Evolutionary conservation across 345 rosid species (phyloP).

Genomic region (Physaria fendleri): DNA sequence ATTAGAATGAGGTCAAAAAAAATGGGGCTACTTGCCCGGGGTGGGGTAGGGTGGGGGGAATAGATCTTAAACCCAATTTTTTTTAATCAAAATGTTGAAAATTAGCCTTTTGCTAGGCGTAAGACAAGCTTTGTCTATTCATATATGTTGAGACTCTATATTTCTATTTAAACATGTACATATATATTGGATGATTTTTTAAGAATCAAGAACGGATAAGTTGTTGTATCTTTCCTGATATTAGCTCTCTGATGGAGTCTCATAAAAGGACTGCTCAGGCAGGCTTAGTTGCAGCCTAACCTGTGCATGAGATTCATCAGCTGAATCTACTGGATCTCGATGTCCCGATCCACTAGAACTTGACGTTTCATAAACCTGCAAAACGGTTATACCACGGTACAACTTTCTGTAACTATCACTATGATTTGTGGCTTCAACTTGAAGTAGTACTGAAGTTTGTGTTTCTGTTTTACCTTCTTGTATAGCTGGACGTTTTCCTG

Average conservation of each 20-base stretch:
- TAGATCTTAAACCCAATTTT: too few relatives aligned
- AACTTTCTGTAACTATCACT: conserved; percentile 2
- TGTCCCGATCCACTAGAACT: conserved; percentile 22
- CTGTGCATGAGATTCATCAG: conserved; percentile 28
- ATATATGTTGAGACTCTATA: too few relatives aligned
- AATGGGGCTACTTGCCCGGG: too few relatives aligned
- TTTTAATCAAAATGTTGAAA: too few relatives aligned
- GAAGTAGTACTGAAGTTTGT: neutral
- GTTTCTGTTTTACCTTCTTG: conserved; percentile 41
- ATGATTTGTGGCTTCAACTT: neutral
- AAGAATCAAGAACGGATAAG: conserved; percentile 10
- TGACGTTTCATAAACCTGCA: conserved; percentile 41
- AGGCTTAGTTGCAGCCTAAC: conserved; percentile 46
- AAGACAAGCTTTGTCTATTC: too few relatives aligned
- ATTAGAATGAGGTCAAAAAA: too few relatives aligned
- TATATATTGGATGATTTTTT: neutral
- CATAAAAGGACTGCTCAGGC: conserved; percentile 29
- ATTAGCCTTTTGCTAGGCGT: too few relatives aligned
- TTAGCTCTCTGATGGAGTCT: conserved; percentile 13
- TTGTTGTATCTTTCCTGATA: neutral
- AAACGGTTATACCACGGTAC: conserved; percentile 12
- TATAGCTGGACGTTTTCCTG: conserved; percentile 50
- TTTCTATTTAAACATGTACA: too few relatives aligned
- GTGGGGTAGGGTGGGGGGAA: too few relatives aligned
- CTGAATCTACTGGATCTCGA: conserved; percentile 21